phyloP scores from a whole-genome alignment of 192 early-diverging fungal genomes.

The Backusella australiensis region DNA sequence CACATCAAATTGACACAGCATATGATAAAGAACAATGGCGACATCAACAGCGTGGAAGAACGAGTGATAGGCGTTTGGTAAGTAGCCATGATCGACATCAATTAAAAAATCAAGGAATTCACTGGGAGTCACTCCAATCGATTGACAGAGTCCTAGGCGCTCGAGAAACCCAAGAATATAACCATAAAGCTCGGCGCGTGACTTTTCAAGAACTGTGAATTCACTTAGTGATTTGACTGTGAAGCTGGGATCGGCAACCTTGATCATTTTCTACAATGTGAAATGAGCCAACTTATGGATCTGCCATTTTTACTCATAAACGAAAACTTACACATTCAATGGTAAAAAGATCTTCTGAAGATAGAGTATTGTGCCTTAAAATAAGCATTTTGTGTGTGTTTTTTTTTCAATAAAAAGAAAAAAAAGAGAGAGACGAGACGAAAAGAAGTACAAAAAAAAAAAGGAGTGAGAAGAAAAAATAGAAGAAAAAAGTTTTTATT shows the following conservation, averaged over 20 bases:
- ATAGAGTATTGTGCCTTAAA: conserved; percentile 45
- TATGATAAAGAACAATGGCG: conserved; percentile 76
- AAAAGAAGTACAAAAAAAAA: background rate
- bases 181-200: conserved; percentile 78
- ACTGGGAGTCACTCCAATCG: conserved; percentile 55
- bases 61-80: conserved; percentile 88
- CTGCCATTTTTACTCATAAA: background rate
- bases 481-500: conserved; percentile 1
- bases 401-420: background rate
- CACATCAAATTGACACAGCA: conserved; percentile 68
- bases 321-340: conserved; percentile 50
- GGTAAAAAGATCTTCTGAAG: conserved; percentile 54
- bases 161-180: conserved; percentile 79
- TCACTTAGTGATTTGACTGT: conserved; percentile 36
- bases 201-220: conserved; percentile 65
- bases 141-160: conserved; percentile 58
- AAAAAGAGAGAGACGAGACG: background rate
- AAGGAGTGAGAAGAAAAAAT: background rate
- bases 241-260: conserved; percentile 41
- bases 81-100: conserved; percentile 80
- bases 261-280: conserved; percentile 46
- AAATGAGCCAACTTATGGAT: background rate
- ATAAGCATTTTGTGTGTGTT: conserved; percentile 38
- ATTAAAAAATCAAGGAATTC: conserved; percentile 82
- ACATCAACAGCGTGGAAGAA: conserved; percentile 94